Base-by-base conservation (phyloP, 495 filamentous ascomycete species). In the Lindgomyces ingoldianus region DNA sequence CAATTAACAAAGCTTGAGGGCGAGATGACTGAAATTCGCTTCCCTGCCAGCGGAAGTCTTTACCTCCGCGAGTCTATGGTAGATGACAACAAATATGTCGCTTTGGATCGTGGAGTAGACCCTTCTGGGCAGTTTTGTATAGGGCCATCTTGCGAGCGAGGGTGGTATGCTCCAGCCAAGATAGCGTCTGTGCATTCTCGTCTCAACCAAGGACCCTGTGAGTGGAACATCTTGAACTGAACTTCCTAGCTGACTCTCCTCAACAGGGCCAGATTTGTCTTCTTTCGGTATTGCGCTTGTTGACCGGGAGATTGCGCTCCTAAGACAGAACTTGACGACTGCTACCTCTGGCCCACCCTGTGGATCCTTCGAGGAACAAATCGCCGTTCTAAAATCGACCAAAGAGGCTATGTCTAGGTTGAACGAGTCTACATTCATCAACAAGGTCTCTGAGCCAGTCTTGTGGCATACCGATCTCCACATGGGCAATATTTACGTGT, bases 391-490 rank as follows among this genome's bases (percentile, higher is more conserved):
- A 21, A 54, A 54, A 26, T 30, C 33, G 50, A 26, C 50, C 9
- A 54, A 19, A 33, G 50, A 54, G 24, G 50, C 27, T 26, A 54
- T 54, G 50, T 54, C 29, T 14, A 29, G 25, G 50, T 4, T 54
- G 18, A 26, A 54, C 16, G 9, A 19, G 29, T 22, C 11, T n/a
- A 54, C 26, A 18, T 26, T 54, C 26, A 33, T 54, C 25, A 19
- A 54, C 26, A 54, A 33, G 50, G 50, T 54, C 1, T 54, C 50
- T 26, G 6, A 33, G 18, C 26, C 16, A 54, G 50, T 54, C 18
- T 51, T 78, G 36, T 77, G 73, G 72, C 72, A 78, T 48, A 74
- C 73, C n/a, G 76, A 78, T 65, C 70, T 76, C 36, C 67, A 76
- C 30, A 74, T 74, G 71, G 75, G 73, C 44, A 78, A 78, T 49